phyloP scores from a whole-genome alignment of 805 yeast genomes.

The Lipomyces starkeyi region DNA sequence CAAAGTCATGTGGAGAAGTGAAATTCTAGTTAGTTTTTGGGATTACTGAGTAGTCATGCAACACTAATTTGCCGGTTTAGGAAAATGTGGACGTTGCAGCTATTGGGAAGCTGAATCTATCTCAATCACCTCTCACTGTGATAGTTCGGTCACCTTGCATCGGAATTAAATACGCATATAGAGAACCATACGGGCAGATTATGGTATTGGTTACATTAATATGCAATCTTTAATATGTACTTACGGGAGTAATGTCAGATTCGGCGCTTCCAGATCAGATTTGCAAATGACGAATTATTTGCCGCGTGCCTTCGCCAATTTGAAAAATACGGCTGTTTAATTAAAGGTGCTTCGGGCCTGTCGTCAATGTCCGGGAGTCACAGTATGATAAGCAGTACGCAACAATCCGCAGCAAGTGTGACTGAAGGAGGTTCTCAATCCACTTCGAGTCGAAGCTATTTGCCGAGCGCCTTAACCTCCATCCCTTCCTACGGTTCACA shows the following conservation, averaged over 20 bases:
- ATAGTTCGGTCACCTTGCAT: constrained; percentile 30
- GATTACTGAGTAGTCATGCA: background rate
- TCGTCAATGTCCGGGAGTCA: background rate
- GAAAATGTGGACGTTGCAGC: constrained; percentile 23
- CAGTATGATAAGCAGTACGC: background rate
- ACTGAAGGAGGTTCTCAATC: background rate
- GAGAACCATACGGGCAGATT: constrained; percentile 5
- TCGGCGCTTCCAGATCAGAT: constrained; percentile 32
- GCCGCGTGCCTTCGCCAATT: constrained; percentile 18
- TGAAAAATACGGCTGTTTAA: constrained; percentile 18
- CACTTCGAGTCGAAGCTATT: constrained; percentile 1
- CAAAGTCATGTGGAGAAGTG: constrained; percentile 21
- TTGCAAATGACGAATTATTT: constrained; percentile 18
- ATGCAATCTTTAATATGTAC: background rate
- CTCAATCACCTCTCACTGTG: constrained; percentile 14
- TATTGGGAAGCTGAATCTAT: background rate
- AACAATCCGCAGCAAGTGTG: background rate
- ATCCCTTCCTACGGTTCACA: background rate
- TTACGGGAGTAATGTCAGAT: constrained; percentile 7
- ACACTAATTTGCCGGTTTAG: constrained; percentile 8
- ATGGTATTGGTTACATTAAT: constrained; percentile 10
- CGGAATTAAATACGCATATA: constrained; percentile 20
- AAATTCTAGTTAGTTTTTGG: constrained; percentile 20
- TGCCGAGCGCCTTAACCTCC: background rate
- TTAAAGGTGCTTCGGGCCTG: constrained; percentile 18